These are phyloP conservation scores for Nitzschia palea DNA, from an alignment of 108 stramenopile genomes.

Conservation along the genomic window DNA sequence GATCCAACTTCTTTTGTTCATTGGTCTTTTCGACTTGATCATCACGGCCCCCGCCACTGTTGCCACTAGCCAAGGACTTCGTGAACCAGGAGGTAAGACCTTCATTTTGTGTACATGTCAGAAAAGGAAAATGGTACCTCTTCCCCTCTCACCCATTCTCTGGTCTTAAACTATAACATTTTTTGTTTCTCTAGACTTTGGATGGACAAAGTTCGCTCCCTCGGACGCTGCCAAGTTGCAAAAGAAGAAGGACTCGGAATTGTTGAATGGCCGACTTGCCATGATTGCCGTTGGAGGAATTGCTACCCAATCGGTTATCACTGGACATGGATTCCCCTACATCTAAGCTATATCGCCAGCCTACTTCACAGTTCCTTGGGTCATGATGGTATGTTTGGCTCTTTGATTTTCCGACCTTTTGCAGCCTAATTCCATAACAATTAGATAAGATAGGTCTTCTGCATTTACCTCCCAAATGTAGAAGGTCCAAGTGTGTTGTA, in stretches of 20 bases:
- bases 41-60: conserved; percentile 63
- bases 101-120: neutral
- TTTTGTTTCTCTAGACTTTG: conserved; percentile 9
- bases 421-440: too few relatives aligned
- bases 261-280: conserved; percentile 91
- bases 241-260: conserved; percentile 73
- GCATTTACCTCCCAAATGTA: too few relatives aligned
- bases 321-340: conserved; percentile 96
- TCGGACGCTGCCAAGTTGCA: conserved; percentile 50
- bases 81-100: conserved; percentile 61
- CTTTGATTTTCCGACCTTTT: too few relatives aligned
- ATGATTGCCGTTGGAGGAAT: conserved; percentile 95
- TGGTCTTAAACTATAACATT: neutral
- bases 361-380: too few relatives aligned
- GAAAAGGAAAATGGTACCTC: too few relatives aligned
- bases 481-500: too few relatives aligned
- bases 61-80: conserved; percentile 69
- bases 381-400: too few relatives aligned
- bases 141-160: neutral
- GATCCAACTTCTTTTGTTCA: conserved; percentile 81
- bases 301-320: conserved; percentile 71
- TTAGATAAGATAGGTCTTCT: too few relatives aligned
- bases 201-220: conserved; percentile 36
- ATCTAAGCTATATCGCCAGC: conserved; percentile 35
- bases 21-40: conserved; percentile 47